Evolutionary conservation across 2,329 filamentous ascomycete species (phyloP).

Genomic region (Dactylellina drechsleri): DNA sequence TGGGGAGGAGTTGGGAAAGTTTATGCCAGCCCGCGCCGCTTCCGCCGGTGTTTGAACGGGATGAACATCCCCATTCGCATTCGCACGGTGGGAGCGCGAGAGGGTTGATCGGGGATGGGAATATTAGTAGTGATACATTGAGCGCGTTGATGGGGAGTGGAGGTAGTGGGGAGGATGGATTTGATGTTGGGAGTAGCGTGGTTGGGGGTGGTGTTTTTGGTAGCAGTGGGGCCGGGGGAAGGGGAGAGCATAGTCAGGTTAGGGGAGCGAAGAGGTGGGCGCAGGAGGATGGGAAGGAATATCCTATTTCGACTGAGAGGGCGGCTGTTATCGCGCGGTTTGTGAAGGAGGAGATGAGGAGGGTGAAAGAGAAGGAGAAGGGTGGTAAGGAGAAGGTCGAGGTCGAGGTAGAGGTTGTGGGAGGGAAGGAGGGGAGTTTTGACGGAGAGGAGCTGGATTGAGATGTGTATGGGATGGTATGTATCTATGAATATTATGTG

Average conservation of each 20-base stretch:
- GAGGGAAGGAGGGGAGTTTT: conserved; percentile 42
- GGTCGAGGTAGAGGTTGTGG: conserved; percentile 16
- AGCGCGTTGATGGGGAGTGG: conserved; percentile 66
- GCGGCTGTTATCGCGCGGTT: conserved; percentile 76
- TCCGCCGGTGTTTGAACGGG: conserved; percentile 59
- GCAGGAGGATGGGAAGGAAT: conserved; percentile 74
- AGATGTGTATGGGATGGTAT: not conserved
- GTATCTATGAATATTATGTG: too few species aligned
- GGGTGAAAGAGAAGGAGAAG: conserved; percentile 24
- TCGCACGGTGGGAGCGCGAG: conserved; percentile 59
- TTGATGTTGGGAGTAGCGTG: conserved; percentile 42
- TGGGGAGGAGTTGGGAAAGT: conserved; percentile 74
- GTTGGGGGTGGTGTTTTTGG: conserved; percentile 46
- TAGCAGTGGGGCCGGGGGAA: conserved; percentile 37
- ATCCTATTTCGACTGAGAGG: conserved; percentile 75
- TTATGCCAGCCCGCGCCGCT: conserved; percentile 73
- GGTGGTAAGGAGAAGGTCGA: conserved; percentile 9
- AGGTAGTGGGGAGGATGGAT: conserved; percentile 67
- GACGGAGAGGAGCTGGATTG: conserved; percentile 48
- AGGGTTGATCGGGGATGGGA: conserved; percentile 65
- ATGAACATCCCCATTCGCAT: conserved; percentile 59
- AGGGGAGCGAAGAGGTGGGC: conserved; percentile 69
- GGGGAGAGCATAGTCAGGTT: conserved; percentile 56
- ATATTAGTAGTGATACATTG: conserved; percentile 39
- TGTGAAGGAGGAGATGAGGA: conserved; percentile 67